Percentiles rank a stretch among this genome's conserved stretches.
phyloP scores from a whole-genome alignment of 352 stramenopile species.

The Thraustotheca clavata region DNA sequence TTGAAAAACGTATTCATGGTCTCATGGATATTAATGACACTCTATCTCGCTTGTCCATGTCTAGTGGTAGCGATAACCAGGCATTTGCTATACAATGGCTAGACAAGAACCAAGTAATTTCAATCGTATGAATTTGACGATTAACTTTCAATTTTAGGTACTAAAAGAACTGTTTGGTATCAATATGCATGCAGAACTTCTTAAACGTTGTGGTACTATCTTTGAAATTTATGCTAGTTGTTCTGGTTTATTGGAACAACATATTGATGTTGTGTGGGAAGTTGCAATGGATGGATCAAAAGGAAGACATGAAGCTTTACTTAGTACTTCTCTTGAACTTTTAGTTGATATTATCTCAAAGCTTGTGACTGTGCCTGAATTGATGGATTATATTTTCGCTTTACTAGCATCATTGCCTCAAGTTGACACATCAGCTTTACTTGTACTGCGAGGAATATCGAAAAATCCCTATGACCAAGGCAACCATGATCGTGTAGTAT shows the following conservation, averaged over 20 bases:
- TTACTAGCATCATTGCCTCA: neutral
- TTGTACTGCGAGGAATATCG: neutral
- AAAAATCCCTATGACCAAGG: neutral
- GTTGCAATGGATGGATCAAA: conserved; percentile 14
- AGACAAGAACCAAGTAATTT: conserved; percentile 26
- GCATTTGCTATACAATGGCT: conserved; percentile 44
- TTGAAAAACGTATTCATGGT: conserved; percentile 68
- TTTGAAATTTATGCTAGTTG: conserved; percentile 45
- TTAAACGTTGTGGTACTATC: conserved; percentile 51
- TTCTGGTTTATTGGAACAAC: conserved; percentile 24
- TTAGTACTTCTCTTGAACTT: conserved; percentile 34
- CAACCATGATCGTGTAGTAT: neutral
- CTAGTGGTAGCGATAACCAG: too few relatives aligned
- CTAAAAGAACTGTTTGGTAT: conserved; percentile 49
- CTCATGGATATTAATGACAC: conserved; percentile 52
- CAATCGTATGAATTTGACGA: neutral
- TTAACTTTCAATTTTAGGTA: conserved; percentile 19
- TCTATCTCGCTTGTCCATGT: conserved; percentile 36
- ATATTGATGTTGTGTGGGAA: conserved; percentile 45
- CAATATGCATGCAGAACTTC: conserved; percentile 55
- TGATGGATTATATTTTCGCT: neutral
- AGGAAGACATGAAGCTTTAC: conserved; percentile 37
- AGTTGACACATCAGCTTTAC: neutral
- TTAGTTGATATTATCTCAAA: conserved; percentile 40
- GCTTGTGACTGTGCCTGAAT: neutral